phyloP scores from a whole-genome alignment of 164 flowering plant genomes.

The Kalanchoe fedtschenkoi region DNA sequence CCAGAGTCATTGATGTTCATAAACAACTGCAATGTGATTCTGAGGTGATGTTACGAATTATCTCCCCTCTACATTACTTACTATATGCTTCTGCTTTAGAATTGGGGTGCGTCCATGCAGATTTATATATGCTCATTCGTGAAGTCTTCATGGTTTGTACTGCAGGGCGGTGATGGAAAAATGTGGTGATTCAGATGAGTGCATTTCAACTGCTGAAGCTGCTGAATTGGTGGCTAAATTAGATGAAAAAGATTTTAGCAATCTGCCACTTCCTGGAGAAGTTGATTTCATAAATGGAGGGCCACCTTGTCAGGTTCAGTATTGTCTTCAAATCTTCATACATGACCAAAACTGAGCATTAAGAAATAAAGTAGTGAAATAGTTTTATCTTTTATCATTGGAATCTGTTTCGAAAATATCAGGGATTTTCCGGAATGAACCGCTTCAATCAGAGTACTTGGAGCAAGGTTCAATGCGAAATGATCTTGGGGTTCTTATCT shows the following conservation, averaged over 20 bases:
- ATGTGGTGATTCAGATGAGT: constrained; percentile 78
- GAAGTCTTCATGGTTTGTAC: constrained; percentile 3
- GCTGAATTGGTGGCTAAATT: constrained; percentile 48
- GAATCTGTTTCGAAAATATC: too few relatives aligned
- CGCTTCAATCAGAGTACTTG: constrained; percentile 83
- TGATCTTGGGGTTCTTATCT: constrained; percentile 88
- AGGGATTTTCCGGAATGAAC: constrained; percentile 99
- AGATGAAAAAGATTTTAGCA: constrained; percentile 36
- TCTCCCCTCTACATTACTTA: neutral
- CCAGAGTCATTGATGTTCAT: constrained; percentile 54
- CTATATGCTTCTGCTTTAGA: neutral
- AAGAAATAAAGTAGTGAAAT: neutral
- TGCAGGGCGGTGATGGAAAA: constrained; percentile 67
- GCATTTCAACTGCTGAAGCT: constrained; percentile 71
- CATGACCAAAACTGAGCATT: neutral
- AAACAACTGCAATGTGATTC: constrained; percentile 83
- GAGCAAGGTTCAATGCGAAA: constrained; percentile 96
- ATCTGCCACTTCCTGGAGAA: constrained; percentile 81
- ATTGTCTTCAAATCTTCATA: neutral
- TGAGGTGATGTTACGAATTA: constrained; percentile 47
- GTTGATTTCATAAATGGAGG: constrained; percentile 98
- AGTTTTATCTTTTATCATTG: neutral
- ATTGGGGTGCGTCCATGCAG: neutral
- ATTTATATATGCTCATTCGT: neutral
- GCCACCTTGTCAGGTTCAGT: constrained; percentile 43